Evolutionary conservation across 208 protist species (phyloP).

Genomic region (Trichomonas vaginalis): DNA sequence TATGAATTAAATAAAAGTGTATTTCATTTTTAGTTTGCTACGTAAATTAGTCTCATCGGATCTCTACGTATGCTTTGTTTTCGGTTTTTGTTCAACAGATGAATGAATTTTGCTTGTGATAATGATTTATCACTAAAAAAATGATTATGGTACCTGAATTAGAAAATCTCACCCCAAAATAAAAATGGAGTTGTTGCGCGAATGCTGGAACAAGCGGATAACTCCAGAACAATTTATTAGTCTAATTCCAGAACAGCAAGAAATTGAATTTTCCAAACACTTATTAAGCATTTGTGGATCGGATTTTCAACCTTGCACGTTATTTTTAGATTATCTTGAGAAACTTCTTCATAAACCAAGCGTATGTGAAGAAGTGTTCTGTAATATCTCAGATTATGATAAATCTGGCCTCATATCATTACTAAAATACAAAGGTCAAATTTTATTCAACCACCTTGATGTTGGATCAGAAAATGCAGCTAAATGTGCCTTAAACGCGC

Average conservation of each 20-base stretch:
- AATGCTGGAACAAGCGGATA: not conserved
- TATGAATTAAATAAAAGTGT: too few species aligned
- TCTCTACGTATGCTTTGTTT: too few species aligned
- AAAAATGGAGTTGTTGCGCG: not conserved
- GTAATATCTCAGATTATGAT: not conserved
- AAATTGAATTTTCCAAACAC: not conserved
- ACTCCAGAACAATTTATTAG: not conserved
- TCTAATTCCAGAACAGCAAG: not conserved
- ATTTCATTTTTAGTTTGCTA: too few species aligned
- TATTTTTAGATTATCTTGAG: not conserved
- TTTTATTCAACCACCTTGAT: not conserved
- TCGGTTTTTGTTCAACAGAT: too few species aligned
- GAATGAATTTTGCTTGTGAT: too few species aligned
- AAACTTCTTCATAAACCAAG: not conserved
- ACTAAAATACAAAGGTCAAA: not conserved
- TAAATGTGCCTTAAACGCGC: not conserved
- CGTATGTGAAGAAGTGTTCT: not conserved
- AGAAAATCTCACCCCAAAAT: too few species aligned
- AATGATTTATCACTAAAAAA: too few species aligned
- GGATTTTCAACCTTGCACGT: not conserved
- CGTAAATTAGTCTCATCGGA: too few species aligned
- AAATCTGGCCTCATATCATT: not conserved
- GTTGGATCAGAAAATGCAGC: not conserved
- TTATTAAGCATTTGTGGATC: not conserved
- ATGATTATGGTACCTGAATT: too few species aligned